Percentiles rank a stretch among this genome's conserved stretches.
Conservation (phyloP, 371 early-diverging fungal genomes). For the Apophysomyces sp. region DNA sequence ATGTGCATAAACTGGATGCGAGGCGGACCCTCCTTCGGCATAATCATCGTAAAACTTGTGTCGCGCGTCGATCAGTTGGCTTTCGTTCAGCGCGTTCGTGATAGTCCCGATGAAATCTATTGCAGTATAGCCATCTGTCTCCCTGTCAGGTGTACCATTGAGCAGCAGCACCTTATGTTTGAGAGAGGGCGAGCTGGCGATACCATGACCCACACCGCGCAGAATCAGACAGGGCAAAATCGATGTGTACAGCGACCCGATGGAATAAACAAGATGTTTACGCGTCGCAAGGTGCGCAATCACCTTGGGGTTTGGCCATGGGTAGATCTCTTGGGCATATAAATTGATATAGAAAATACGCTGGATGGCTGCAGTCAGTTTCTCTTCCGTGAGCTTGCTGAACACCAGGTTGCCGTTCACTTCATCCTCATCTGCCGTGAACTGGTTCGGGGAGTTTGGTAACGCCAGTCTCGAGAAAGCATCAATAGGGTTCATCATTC, state of each 20-base stretch:
- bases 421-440: conserved; percentile 15
- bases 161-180: conserved; percentile 65
- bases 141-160: conserved; percentile 71
- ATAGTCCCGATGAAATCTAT: conserved; percentile 71
- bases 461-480: conserved; percentile 42
- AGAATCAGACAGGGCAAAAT: conserved; percentile 71
- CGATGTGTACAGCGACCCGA: conserved; percentile 76
- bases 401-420: conserved; percentile 50
- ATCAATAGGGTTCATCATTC: conserved; percentile 41
- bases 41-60: conserved; percentile 37
- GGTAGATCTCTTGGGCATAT: conserved; percentile 70
- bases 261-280: conserved; percentile 62
- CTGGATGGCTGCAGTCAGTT: conserved; percentile 56
- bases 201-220: conserved; percentile 63
- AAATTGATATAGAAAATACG: conserved; percentile 71
- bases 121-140: conserved; percentile 69
- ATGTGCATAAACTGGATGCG: conserved; percentile 4
- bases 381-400: conserved; percentile 43
- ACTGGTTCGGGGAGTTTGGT: conserved; percentile 11
- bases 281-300: conserved; percentile 49
- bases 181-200: conserved; percentile 52
- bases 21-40: conserved; percentile 13
- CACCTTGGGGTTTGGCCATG: conserved; percentile 63
- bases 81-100: conserved; percentile 66
- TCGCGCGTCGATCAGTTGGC: conserved; percentile 45